Evolutionary conservation across 2,329 filamentous ascomycete species (phyloP).

Genomic region (Coleophoma eucalyptorum): DNA sequence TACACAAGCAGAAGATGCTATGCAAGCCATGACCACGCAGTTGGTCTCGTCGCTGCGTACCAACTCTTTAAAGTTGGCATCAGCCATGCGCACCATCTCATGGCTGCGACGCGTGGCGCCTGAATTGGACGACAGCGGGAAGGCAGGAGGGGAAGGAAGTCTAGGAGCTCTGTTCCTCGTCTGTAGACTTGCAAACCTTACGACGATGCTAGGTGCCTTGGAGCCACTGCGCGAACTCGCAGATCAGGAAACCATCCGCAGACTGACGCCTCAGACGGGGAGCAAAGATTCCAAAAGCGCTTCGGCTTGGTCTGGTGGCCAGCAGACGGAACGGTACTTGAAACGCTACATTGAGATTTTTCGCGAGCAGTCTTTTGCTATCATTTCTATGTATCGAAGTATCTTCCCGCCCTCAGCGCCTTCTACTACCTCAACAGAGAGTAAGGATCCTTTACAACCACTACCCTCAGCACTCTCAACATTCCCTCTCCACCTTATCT

Average conservation of each 20-base stretch:
- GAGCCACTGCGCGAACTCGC: conserved; percentile 84
- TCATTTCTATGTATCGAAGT: conserved; percentile 89
- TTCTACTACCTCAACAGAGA: conserved; percentile 8
- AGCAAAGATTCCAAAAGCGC: conserved; percentile 19
- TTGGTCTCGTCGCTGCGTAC: conserved; percentile 74
- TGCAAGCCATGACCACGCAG: conserved; percentile 83
- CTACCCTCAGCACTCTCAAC: conserved; percentile 76
- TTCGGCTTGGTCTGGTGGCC: conserved; percentile 62
- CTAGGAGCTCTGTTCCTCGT: conserved; percentile 84
- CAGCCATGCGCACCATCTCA: conserved; percentile 84
- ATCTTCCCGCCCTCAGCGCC: conserved; percentile 61
- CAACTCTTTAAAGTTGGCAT: conserved; percentile 80
- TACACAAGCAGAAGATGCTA: conserved; percentile 76
- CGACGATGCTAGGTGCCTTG: conserved; percentile 76
- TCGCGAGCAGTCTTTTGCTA: conserved; percentile 93
- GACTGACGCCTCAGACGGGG: conserved; percentile 21
- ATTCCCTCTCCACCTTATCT: conserved; percentile 79
- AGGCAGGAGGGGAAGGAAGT: conserved; percentile 53
- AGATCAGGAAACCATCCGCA: conserved; percentile 69
- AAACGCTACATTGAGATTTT: conserved; percentile 98
- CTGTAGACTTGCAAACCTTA: conserved; percentile 76
- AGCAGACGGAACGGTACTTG: conserved; percentile 90
- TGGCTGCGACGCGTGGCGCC: conserved; percentile 87
- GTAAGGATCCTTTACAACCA: conserved; percentile 44
- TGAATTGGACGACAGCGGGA: conserved; percentile 54